Evolutionary conservation across 169 alveolate genomes (phyloP), one percentile per base, ranked within the genome.

Genomic region (Besnoitia besnoiti): DNA sequence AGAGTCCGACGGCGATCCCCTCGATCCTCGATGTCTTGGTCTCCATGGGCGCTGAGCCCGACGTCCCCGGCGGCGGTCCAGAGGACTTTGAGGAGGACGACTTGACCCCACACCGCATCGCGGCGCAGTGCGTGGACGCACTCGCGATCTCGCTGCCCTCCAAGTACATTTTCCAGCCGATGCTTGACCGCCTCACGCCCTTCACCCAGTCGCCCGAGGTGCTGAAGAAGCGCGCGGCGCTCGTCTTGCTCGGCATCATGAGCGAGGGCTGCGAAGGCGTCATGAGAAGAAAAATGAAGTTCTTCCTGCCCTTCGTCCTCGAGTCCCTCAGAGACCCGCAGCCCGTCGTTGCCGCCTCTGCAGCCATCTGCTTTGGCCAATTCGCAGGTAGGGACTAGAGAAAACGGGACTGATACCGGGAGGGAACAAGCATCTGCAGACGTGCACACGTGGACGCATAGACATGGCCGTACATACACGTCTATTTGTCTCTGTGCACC

Each of bases 251-350:
- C 14, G 91, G 91, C 51, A 85, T 85, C 49, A 85, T 85, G 91
- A 85, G 91, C 80, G 91, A 85, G 55, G 91, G 91, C 37, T 85
- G 91, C 67, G 91, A 85, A 47, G 91, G 76, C n/a, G 82, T 47
- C 42, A 46, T 85, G 80, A 46, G 91, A 30, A 50, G 91, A 37
- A 85, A 85, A 35, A 27, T 85, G 44, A 50, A 55, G 40, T 21
- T 24, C 91, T 39, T 85, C 77, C 30, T 55, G 79, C 91, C 77
- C 39, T 55, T 85, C 40, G 51, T 85, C 80, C 49, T 85, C 61
- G 76, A 35, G 76, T 55, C 42, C 8, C 46, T 73, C 16, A 73
- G 46, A 37, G 87, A 40, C 87, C 87, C 40, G 33, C 87, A 35
- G 42, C 91, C 91, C 49, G 42, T 47, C 35, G 77, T 85, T 39